These are phyloP conservation scores for Annulohypoxylon moriforme DNA, from an alignment of 495 filamentous ascomycete genomes.

Conservation along the genomic window DNA sequence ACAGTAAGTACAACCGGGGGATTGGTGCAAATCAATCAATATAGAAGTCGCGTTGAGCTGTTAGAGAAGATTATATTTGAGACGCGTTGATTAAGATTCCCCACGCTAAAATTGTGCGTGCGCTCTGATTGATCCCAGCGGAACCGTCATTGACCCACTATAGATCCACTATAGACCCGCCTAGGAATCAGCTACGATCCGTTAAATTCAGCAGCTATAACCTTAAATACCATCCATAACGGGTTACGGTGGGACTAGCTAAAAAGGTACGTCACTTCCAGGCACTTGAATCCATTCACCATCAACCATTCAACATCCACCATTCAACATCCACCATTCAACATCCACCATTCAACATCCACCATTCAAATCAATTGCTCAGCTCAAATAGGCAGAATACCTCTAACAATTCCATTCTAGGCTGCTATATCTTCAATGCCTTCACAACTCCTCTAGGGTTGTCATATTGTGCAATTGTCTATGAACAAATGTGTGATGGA, in stretches of 20 bases:
- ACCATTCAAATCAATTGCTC: background rate
- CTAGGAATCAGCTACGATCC: background rate
- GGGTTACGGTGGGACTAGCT: background rate
- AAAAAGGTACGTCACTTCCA: constrained; percentile 8
- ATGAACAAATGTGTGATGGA: background rate
- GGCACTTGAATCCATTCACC: background rate
- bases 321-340: background rate
- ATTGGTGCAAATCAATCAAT: background rate
- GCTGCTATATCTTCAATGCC: background rate
- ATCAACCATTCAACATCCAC: background rate
- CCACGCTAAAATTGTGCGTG: constrained; percentile 18
- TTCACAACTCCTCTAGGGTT: background rate
- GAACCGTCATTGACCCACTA: background rate
- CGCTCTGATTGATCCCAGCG: background rate
- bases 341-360: background rate
- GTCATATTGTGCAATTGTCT: background rate
- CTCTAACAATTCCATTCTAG: background rate
- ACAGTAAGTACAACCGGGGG: background rate
- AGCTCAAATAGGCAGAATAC: constrained; percentile 27
- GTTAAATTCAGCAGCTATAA: background rate
- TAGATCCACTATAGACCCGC: background rate
- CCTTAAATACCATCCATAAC: constrained; percentile 9
- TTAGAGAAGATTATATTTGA: background rate
- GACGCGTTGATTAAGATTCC: constrained; percentile 24
- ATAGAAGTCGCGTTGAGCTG: constrained; percentile 21